Conservation (phyloP, 345 rosid genomes). For the Bruguiera gymnorhiza region DNA sequence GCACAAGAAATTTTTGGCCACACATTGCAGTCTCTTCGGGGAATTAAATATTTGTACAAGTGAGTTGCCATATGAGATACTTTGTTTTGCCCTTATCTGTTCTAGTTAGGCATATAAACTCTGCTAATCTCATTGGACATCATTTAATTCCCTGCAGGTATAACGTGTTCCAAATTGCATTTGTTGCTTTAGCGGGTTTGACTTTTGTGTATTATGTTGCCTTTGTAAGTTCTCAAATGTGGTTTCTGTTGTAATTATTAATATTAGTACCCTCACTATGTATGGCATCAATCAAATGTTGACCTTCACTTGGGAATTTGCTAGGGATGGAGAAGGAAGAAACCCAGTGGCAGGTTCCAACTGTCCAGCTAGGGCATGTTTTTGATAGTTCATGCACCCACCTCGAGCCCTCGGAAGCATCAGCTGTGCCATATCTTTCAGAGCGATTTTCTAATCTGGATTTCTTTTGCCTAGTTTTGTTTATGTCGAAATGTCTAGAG, state of each 20-base stretch:
- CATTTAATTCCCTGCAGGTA: slow-evolving; percentile 53
- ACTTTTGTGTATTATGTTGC: slow-evolving; percentile 83
- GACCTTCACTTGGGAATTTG: slow-evolving; percentile 3
- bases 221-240: slow-evolving; percentile 54
- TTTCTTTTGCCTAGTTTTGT: slow-evolving; percentile 18
- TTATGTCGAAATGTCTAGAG: slow-evolving; percentile 16
- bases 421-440: slow-evolving; percentile 13
- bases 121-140: slow-evolving; percentile 9
- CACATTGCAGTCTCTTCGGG: slow-evolving; percentile 95
- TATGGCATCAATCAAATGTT: neutral
- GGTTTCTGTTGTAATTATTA: neutral
- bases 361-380: slow-evolving; percentile 50
- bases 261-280: neutral
- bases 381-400: slow-evolving; percentile 17
- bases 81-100: neutral
- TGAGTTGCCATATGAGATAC: slow-evolving; percentile 34
- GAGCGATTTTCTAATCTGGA: slow-evolving; percentile 18
- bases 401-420: slow-evolving; percentile 2
- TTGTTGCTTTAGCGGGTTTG: slow-evolving; percentile 74
- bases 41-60: slow-evolving; percentile 95
- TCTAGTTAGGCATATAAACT: slow-evolving; percentile 5
- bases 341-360: slow-evolving; percentile 76
- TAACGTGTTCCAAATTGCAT: slow-evolving; percentile 86
- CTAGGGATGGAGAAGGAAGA: slow-evolving; percentile 95
- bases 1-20: slow-evolving; percentile 99